Evolutionary conservation across 352 stramenopile genomes (phyloP), one percentile per base, ranked within the genome.

Genomic region (Pythium phragmitis): DNA sequence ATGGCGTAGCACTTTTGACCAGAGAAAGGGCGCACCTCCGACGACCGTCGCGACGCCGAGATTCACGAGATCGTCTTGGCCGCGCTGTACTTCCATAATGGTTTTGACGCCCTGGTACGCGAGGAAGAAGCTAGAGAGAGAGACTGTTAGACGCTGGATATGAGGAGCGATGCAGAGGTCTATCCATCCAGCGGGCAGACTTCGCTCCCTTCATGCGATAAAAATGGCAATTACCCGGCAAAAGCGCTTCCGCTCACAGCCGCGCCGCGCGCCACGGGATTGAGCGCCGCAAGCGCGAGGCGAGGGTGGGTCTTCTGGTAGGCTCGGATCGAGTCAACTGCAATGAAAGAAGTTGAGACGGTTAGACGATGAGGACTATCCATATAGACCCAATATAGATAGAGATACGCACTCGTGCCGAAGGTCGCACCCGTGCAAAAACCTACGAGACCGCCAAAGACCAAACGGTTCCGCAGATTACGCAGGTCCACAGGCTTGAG

Each of bases 351-450:
- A 42, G 34, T 39, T 12, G 26, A 5, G 26, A 30, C 26, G 26
- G 26, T 58, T 49, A 63, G 26, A 14, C 17, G 33, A 8, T n/a
- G 4, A 63, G 1, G 28, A n/a, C 48, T 21, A 34, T 45, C 13
- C 2, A 8, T 46, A 3, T 46, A 21, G 39, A 46, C 39, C 2
- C 39, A 46, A 21, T 19, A 46, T n/a, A 51, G 21, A 19, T 7
- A 17, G 37, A 42, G 26, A 50, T 30, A 84, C 79, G 68, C 73
- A 91, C 81, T 91, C 55, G 74, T 73, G 46, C 85, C 85, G 59
- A 93, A 93, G 0, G 79, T 91, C 30, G 82, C 82, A 62, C 85
- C 85, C 0, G 82, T 93, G 61, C 82, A 84, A 50, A 91, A 89
- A 55, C 85, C 85, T 30, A 93, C 85, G 52, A 93, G 73, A 11